Percentiles rank a stretch among this genome's conserved stretches.
phyloP scores from a whole-genome alignment of 169 alveolate species.

The Haemoproteus tartakovskyi region DNA sequence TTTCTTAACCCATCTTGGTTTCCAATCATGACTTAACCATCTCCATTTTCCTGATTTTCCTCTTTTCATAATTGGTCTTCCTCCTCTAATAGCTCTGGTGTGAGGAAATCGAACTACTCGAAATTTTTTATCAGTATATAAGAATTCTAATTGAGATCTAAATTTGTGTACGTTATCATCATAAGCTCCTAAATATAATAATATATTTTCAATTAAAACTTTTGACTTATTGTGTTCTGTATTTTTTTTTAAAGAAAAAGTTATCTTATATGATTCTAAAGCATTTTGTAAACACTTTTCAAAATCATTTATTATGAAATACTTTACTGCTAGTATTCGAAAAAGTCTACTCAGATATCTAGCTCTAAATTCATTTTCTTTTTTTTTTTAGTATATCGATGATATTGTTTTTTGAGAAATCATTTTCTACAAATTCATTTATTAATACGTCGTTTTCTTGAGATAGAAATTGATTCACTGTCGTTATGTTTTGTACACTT shows the following conservation, averaged over 20 bases:
- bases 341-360: constrained; percentile 44
- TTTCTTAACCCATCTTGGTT: constrained; percentile 60
- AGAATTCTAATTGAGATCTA: constrained; percentile 33
- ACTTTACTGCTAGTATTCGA: constrained; percentile 46
- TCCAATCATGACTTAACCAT: constrained; percentile 67
- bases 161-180: constrained; percentile 15
- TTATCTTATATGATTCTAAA: constrained; percentile 35
- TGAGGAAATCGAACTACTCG: constrained; percentile 47
- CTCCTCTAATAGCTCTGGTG: constrained; percentile 56
- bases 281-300: constrained; percentile 23
- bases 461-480: constrained; percentile 31
- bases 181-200: constrained; percentile 51
- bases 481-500: constrained; percentile 1
- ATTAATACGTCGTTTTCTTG: neutral
- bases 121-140: constrained; percentile 41
- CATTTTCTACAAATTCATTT: neutral
- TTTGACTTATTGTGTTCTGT: constrained; percentile 43
- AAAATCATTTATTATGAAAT: constrained; percentile 10
- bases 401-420: neutral
- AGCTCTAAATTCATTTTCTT: neutral
- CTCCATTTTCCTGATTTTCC: constrained; percentile 66
- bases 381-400: neutral
- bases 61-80: constrained; percentile 65
- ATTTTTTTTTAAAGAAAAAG: constrained; percentile 28
- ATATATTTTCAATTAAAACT: constrained; percentile 57